Evolutionary conservation across 139 green algal species (phyloP).

Genomic region (Gonium pectorale): DNA sequence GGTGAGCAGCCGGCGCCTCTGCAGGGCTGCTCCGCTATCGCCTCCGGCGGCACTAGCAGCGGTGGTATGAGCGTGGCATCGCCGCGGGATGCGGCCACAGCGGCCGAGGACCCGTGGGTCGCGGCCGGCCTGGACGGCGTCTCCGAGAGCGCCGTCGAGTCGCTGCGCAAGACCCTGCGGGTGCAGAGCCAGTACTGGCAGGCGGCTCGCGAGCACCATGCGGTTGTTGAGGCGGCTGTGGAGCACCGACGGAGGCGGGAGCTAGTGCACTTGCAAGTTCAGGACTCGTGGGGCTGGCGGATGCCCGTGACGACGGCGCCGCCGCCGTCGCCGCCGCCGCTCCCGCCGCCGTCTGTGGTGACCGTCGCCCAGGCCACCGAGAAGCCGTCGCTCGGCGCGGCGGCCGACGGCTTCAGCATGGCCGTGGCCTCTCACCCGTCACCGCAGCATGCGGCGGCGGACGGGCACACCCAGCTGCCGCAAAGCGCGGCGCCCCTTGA

Average conservation of each 20-base stretch:
- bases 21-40: too few relatives aligned
- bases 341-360: not conserved
- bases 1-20: constrained; percentile 64
- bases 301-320: constrained; percentile 4
- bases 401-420: not conserved
- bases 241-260: constrained; percentile 3
- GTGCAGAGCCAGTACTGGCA: constrained; percentile 41
- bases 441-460: not conserved
- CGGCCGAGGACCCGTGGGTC: constrained; percentile 10
- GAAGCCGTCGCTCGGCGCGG: constrained; percentile 1
- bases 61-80: not conserved
- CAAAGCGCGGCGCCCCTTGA: not conserved
- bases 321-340: not conserved
- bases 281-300: constrained; percentile 29
- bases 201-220: not conserved
- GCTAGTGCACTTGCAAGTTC: not conserved
- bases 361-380: too few relatives aligned
- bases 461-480: not conserved
- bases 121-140: constrained; percentile 4
- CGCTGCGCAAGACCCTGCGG: constrained; percentile 25
- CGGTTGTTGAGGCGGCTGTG: constrained; percentile 8
- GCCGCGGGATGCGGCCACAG: not conserved
- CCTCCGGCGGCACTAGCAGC: too few relatives aligned
- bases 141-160: constrained; percentile 25
- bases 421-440: not conserved